Conservation (phyloP, 2,329 filamentous ascomycete species). For the Triangularia setosa region DNA sequence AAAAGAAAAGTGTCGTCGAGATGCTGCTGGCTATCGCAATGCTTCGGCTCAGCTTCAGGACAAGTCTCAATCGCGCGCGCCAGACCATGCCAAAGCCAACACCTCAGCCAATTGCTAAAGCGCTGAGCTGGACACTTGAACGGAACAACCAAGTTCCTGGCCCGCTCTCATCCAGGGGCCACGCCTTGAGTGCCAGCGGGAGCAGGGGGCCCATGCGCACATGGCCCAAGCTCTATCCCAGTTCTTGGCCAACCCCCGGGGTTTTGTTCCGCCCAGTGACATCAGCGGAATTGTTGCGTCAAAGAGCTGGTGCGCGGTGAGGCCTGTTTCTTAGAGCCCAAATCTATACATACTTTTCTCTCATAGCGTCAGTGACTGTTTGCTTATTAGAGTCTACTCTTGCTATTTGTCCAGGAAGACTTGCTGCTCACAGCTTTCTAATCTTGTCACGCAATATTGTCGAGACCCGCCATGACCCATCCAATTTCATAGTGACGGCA, state of each 20-base stretch:
- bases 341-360: neutral
- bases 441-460: neutral
- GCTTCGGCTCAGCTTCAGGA: constrained; percentile 16
- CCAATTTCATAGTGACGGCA: neutral
- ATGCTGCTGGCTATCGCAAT: constrained; percentile 33
- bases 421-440: neutral
- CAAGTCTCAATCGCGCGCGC: constrained; percentile 23
- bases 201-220: neutral
- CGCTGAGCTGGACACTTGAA: constrained; percentile 14
- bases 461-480: neutral
- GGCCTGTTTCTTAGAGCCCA: neutral
- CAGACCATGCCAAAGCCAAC: constrained; percentile 17
- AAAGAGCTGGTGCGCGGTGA: constrained; percentile 1
- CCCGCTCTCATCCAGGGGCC: constrained; percentile 5
- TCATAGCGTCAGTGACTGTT: neutral
- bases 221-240: constrained; percentile 12
- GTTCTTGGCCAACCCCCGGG: neutral
- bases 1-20: neutral
- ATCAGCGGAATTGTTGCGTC: constrained; percentile 9
- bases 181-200: neutral
- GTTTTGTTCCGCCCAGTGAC: constrained; percentile 3
- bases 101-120: constrained; percentile 9
- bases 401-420: too few relatives aligned
- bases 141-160: constrained; percentile 24
- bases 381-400: neutral